Percentiles rank a stretch among this genome's conserved stretches.
Evolutionary conservation across 768 basidiomycete genomes (phyloP).

Genomic region (Sarcomyxa edulis): DNA sequence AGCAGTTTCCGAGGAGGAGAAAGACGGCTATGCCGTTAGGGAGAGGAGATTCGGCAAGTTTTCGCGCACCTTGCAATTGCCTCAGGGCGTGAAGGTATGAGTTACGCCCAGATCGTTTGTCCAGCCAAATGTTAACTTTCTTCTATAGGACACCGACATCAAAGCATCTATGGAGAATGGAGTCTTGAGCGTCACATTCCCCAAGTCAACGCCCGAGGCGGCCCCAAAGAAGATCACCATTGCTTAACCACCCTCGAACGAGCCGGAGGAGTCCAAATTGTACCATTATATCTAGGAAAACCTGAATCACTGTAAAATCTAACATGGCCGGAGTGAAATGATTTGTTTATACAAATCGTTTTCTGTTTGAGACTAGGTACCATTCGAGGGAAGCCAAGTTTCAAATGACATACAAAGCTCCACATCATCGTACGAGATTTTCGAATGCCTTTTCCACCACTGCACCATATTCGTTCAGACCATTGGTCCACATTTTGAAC

Average conservation of each 20-base stretch:
- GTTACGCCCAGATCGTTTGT: too few relatives aligned
- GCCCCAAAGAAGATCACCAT: constrained; percentile 13
- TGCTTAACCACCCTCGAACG: too few relatives aligned
- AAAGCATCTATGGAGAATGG: constrained; percentile 13
- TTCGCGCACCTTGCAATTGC: constrained; percentile 44
- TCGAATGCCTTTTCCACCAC: constrained; percentile 15
- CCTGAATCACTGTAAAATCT: too few relatives aligned
- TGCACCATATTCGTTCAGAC: constrained; percentile 12
- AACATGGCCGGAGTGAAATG: too few relatives aligned
- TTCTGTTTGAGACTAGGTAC: too few relatives aligned
- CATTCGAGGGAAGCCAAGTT: too few relatives aligned
- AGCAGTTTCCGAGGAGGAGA: constrained; percentile 28
- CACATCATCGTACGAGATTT: constrained; percentile 3
- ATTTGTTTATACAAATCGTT: too few relatives aligned
- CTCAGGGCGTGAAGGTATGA: constrained; percentile 45
- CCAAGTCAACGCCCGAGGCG: constrained; percentile 10
- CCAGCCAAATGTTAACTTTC: too few relatives aligned
- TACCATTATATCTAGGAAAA: too few relatives aligned
- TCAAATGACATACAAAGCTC: not conserved
- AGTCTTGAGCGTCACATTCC: constrained; percentile 12
- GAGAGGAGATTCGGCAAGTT: constrained; percentile 49
- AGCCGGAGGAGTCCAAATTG: too few relatives aligned
- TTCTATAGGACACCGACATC: constrained; percentile 8
- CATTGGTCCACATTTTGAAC: constrained; percentile 54
- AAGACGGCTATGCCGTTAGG: constrained; percentile 37